A percentile compares a stretch with the other conserved stretches of the same genome.
Evolutionary conservation across 192 early-diverging fungal species (phyloP).

Genomic region (Coemansia sp.): DNA sequence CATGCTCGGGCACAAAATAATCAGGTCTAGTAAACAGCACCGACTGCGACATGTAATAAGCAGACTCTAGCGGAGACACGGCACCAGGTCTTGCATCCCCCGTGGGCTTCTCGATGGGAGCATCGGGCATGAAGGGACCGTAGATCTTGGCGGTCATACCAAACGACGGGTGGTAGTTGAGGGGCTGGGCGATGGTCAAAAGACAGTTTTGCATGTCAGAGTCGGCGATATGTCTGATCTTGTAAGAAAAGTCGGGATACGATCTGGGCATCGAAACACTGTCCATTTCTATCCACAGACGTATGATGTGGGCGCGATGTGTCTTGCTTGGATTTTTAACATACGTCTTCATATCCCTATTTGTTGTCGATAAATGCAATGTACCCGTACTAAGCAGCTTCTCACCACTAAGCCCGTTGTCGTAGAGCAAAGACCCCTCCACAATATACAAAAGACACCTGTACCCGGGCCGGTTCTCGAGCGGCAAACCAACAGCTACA

Average conservation of each 20-base stretch:
- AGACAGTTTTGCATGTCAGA: conserved; percentile 50
- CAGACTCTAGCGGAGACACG: conserved; percentile 19
- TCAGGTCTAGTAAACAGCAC: conserved; percentile 34
- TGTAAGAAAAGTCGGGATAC: conserved; percentile 24
- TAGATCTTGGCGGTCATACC: conserved; percentile 44
- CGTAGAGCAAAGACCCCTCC: conserved; percentile 41
- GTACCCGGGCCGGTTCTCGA: conserved; percentile 48
- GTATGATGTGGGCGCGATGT: conserved; percentile 40
- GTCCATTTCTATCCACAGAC: conserved; percentile 44
- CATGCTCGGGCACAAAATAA: conserved; percentile 35
- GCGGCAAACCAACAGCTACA: conserved; percentile 47
- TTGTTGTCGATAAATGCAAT: conserved; percentile 36
- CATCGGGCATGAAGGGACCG: conserved; percentile 15
- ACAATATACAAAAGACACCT: conserved; percentile 42
- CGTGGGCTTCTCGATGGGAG: neutral
- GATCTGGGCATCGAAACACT: neutral
- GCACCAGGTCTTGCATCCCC: conserved; percentile 4
- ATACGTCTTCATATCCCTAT: conserved; percentile 23
- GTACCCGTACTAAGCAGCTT: conserved; percentile 48
- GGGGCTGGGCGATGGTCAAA: conserved; percentile 31
- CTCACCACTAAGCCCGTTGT: conserved; percentile 44
- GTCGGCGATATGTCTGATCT: conserved; percentile 42
- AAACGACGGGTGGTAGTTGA: conserved; percentile 40
- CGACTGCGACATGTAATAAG: conserved; percentile 41
- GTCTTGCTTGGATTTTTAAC: conserved; percentile 49